Conservation (phyloP, 768 basidiomycete species). For the Suillus spraguei region DNA sequence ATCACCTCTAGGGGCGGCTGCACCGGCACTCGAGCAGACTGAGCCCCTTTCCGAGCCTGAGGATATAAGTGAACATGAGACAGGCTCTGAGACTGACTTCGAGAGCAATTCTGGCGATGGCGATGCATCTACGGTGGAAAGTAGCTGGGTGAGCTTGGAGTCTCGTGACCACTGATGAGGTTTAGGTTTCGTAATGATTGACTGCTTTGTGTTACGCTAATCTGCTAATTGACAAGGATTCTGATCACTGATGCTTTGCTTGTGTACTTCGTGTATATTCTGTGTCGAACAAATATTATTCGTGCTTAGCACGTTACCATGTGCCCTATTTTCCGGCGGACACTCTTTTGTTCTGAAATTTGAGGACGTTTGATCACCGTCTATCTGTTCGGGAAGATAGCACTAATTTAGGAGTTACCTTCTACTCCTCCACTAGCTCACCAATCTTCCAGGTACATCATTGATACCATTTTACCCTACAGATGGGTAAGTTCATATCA, state of each 20-base stretch:
- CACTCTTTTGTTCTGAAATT: constrained; percentile 6
- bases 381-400: neutral
- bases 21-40: constrained; percentile 9
- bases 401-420: neutral
- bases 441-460: neutral
- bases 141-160: constrained; percentile 73
- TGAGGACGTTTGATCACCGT: neutral
- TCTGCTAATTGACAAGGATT: neutral
- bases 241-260: neutral
- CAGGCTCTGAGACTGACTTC: constrained; percentile 65
- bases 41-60: constrained; percentile 17
- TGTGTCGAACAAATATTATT: constrained; percentile 1
- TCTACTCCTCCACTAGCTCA: neutral
- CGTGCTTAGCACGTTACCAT: neutral
- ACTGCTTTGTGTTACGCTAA: neutral
- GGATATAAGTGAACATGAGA: constrained; percentile 36
- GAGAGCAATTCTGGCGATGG: constrained; percentile 64
- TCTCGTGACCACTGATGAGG: constrained; percentile 23
- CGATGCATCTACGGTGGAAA: constrained; percentile 49
- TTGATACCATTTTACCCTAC: neutral
- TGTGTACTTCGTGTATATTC: constrained; percentile 3
- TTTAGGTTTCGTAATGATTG: neutral
- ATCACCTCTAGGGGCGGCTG: constrained; percentile 1
- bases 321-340: neutral
- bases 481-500: neutral